Percentiles rank a stretch among this genome's conserved stretches.
Evolutionary conservation across 192 early-diverging fungal genomes (phyloP).

Genomic region (Coemansia sp.): DNA sequence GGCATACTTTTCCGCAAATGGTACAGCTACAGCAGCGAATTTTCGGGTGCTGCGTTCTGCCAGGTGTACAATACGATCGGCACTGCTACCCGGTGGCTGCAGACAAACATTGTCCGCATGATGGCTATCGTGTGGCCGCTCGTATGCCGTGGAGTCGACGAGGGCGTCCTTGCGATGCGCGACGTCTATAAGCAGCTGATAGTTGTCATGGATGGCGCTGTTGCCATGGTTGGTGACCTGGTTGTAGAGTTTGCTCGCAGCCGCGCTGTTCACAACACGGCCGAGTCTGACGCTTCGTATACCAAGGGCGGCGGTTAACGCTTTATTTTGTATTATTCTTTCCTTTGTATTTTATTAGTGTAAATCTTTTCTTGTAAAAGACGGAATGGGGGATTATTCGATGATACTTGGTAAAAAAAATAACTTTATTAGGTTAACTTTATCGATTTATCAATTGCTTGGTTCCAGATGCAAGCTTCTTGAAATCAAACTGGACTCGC

Average conservation of each 20-base stretch:
- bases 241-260: conserved; percentile 38
- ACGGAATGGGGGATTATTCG: no score
- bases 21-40: not conserved
- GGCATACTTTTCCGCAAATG: not conserved
- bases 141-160: conserved; percentile 15
- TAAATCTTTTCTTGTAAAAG: not conserved
- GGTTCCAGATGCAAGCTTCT: no score
- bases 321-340: conserved; percentile 1
- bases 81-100: not conserved
- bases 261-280: conserved; percentile 21
- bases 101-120: not conserved
- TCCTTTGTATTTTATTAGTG: not conserved
- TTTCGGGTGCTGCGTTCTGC: not conserved
- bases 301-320: not conserved
- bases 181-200: conserved; percentile 38
- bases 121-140: conserved; percentile 21
- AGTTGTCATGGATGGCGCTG: conserved; percentile 20
- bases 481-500: no score
- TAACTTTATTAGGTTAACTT: no score
- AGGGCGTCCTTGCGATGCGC: conserved; percentile 26
- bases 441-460: no score
- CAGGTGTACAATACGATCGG: not conserved
- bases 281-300: not conserved
- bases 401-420: no score
- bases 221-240: conserved; percentile 29